Conservation (phyloP, 805 yeast species). For the Metschnikowia orientalis region DNA sequence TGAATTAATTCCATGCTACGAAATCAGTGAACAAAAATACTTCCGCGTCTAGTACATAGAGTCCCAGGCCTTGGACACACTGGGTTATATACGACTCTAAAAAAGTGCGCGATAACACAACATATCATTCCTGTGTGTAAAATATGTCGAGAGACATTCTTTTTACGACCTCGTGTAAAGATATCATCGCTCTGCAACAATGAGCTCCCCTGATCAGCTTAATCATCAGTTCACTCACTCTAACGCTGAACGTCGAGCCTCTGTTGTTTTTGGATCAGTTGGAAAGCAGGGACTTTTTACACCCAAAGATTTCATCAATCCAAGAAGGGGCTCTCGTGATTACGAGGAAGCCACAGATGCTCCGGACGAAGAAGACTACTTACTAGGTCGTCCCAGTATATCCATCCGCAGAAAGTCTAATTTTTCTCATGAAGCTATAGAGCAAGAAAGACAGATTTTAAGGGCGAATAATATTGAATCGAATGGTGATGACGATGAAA, state of each 20-base stretch:
- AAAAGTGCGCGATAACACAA: too few relatives aligned
- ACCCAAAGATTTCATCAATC: conserved; percentile 43
- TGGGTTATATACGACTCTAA: too few relatives aligned
- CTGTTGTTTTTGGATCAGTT: conserved; percentile 47
- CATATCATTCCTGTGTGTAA: too few relatives aligned
- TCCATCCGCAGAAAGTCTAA: conserved; percentile 17
- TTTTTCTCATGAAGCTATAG: conserved; percentile 24
- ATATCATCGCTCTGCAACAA: too few relatives aligned
- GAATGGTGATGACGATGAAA: conserved; percentile 25
- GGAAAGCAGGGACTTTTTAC: conserved; percentile 50
- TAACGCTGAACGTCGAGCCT: conserved; percentile 46
- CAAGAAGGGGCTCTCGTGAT: conserved; percentile 6
- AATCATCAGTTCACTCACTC: conserved; percentile 38
- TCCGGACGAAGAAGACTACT: conserved; percentile 14
- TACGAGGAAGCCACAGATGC: conserved; percentile 2
- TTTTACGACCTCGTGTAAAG: too few relatives aligned
- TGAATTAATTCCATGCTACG: not conserved
- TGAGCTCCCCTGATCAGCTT: conserved; percentile 13
- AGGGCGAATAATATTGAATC: conserved; percentile 26
- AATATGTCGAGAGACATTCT: too few relatives aligned
- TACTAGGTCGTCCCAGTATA: conserved; percentile 6
- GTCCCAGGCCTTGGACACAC: not conserved
- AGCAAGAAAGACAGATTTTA: conserved; percentile 36
- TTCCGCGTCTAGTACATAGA: not conserved
- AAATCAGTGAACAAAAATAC: not conserved